phyloP scores from a whole-genome alignment of 257 asterid species.

The Nyctanthes arbortristis region DNA sequence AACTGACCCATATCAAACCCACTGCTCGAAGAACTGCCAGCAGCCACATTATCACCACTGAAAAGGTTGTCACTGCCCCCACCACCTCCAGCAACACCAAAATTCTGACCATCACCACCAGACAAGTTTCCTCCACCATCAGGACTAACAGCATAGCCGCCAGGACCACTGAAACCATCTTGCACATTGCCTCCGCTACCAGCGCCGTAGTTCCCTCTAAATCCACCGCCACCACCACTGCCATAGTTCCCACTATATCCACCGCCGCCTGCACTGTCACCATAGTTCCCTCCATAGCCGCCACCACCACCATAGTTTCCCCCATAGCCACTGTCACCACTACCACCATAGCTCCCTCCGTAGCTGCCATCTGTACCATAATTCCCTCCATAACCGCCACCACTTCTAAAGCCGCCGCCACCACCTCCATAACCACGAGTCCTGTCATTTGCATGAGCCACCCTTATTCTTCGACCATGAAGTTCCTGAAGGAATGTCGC shows the following conservation, averaged over 20 bases:
- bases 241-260: constrained; percentile 22
- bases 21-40: constrained; percentile 2
- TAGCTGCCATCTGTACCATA: constrained; percentile 9
- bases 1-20: too few relatives aligned
- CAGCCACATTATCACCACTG: constrained; percentile 1
- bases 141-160: neutral
- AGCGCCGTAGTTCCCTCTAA: constrained; percentile 14
- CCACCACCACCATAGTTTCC: constrained; percentile 6
- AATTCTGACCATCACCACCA: constrained; percentile 28
- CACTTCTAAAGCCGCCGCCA: constrained; percentile 39
- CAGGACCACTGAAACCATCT: neutral
- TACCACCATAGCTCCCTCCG: constrained; percentile 14
- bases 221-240: constrained; percentile 18
- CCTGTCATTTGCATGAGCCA: constrained; percentile 72
- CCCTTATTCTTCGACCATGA: constrained; percentile 75
- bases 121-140: constrained; percentile 1
- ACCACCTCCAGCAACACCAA: constrained; percentile 37
- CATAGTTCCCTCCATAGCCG: constrained; percentile 11
- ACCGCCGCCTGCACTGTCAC: constrained; percentile 4
- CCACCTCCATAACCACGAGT: constrained; percentile 46
- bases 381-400: constrained; percentile 13
- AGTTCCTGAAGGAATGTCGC: constrained; percentile 52
- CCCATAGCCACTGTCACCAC: neutral
- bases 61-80: constrained; percentile 22
- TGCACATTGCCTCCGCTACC: too few relatives aligned